phyloP scores from a whole-genome alignment of 164 flowering plant genomes.

The Liriodendron chinense region DNA sequence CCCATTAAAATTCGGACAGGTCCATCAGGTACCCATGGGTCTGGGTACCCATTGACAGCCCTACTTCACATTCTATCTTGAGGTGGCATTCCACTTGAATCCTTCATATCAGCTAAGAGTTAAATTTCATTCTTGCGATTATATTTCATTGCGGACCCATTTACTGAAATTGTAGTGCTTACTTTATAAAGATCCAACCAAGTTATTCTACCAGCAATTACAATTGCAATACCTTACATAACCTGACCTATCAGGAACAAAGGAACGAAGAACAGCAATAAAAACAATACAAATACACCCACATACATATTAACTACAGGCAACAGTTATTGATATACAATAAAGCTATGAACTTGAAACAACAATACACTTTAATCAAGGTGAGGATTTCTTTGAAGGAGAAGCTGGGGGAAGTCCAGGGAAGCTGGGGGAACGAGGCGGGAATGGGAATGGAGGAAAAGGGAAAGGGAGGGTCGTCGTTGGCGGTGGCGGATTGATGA shows the following conservation, averaged over 20 bases:
- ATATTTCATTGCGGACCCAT: neutral
- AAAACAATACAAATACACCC: too few species aligned
- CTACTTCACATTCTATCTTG: too few species aligned
- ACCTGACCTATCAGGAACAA: too few species aligned
- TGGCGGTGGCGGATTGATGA: conserved; percentile 6
- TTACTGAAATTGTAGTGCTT: neutral
- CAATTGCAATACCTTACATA: neutral
- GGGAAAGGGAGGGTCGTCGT: conserved; percentile 6
- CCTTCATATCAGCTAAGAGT: too few species aligned
- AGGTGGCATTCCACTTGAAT: too few species aligned
- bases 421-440: conserved; percentile 31
- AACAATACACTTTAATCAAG: conserved; percentile 16
- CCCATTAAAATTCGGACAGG: too few species aligned
- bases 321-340: neutral
- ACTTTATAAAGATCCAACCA: neutral
- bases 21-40: too few species aligned
- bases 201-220: neutral
- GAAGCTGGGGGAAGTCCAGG: conserved; percentile 55
- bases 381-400: conserved; percentile 23
- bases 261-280: too few species aligned
- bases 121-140: too few species aligned
- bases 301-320: neutral
- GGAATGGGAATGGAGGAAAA: conserved; percentile 26
- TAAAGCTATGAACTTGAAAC: neutral
- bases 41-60: too few species aligned